These are phyloP conservation scores for Ambrosiella cleistominuta DNA, from an alignment of 2,329 filamentous ascomycete genomes.

Conservation along the genomic window DNA sequence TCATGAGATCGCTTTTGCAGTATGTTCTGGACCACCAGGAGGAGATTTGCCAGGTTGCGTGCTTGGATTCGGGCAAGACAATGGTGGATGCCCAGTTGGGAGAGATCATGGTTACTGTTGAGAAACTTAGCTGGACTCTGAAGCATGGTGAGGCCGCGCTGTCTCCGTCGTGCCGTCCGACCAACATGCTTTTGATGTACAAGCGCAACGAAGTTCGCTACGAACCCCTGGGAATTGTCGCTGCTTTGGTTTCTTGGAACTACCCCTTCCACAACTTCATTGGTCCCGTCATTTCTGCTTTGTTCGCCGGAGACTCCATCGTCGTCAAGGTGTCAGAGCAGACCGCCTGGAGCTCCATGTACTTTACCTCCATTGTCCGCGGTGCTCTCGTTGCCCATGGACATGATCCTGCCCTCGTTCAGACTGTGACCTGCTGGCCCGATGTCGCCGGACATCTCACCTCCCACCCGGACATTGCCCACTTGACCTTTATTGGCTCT, in stretches of 20 bases:
- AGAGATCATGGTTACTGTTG: constrained; percentile 82
- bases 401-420: constrained; percentile 64
- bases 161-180: constrained; percentile 53
- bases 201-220: constrained; percentile 83
- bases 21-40: constrained; percentile 81
- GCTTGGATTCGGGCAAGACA: constrained; percentile 89
- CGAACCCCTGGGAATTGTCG: constrained; percentile 82
- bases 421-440: constrained; percentile 78
- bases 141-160: constrained; percentile 74
- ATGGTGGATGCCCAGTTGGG: constrained; percentile 86
- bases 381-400: constrained; percentile 68
- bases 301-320: constrained; percentile 83
- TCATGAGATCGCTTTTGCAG: constrained; percentile 65
- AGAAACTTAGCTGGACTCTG: constrained; percentile 91
- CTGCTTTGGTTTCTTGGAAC: constrained; percentile 92
- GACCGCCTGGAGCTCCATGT: constrained; percentile 78
- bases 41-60: constrained; percentile 67
- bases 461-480: constrained; percentile 64
- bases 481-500: constrained; percentile 93
- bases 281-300: constrained; percentile 71
- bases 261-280: constrained; percentile 93
- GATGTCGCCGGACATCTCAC: constrained; percentile 65
- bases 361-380: constrained; percentile 64
- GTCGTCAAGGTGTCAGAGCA: constrained; percentile 90
- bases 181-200: constrained; percentile 86